These are phyloP conservation scores for Daldinia concentrica DNA, from an alignment of 495 filamentous ascomycete genomes.

Conservation along the genomic window DNA sequence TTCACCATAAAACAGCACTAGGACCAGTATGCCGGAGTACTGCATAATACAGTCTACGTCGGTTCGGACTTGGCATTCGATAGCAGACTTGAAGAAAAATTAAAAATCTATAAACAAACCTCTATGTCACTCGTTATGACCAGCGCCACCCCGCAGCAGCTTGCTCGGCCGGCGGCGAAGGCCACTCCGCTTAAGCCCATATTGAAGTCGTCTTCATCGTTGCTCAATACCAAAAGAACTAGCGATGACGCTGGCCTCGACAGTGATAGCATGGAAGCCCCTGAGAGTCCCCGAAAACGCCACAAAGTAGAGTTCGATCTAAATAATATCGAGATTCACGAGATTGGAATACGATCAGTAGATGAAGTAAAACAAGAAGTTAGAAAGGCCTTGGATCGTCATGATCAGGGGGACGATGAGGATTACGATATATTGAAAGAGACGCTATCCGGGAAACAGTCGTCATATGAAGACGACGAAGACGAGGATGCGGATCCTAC, in stretches of 20 bases:
- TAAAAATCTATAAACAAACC: neutral
- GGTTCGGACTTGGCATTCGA: conserved; percentile 10
- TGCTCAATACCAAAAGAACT: conserved; percentile 51
- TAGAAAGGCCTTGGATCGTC: conserved; percentile 72
- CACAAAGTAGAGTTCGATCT: conserved; percentile 77
- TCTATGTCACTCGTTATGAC: conserved; percentile 46
- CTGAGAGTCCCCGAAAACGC: conserved; percentile 56
- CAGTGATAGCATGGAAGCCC: conserved; percentile 50
- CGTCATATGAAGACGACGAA: conserved; percentile 40
- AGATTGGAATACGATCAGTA: conserved; percentile 56
- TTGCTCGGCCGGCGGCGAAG: conserved; percentile 33
- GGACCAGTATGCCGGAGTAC: conserved; percentile 35
- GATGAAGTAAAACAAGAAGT: conserved; percentile 77
- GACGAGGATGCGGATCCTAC: conserved; percentile 30
- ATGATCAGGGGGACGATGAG: conserved; percentile 71
- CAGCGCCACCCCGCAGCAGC: conserved; percentile 39
- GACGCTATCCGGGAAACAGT: conserved; percentile 49
- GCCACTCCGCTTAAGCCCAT: conserved; percentile 56
- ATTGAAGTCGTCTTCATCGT: conserved; percentile 50
- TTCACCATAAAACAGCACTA: neutral
- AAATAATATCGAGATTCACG: conserved; percentile 70
- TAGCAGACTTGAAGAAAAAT: neutral
- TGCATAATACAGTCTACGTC: conserved; percentile 14
- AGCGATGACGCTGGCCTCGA: conserved; percentile 54
- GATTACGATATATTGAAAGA: conserved; percentile 79